Base-by-base conservation (phyloP, 176 grass and related monocot genomes). In the Hyparrhenia diplandra region DNA sequence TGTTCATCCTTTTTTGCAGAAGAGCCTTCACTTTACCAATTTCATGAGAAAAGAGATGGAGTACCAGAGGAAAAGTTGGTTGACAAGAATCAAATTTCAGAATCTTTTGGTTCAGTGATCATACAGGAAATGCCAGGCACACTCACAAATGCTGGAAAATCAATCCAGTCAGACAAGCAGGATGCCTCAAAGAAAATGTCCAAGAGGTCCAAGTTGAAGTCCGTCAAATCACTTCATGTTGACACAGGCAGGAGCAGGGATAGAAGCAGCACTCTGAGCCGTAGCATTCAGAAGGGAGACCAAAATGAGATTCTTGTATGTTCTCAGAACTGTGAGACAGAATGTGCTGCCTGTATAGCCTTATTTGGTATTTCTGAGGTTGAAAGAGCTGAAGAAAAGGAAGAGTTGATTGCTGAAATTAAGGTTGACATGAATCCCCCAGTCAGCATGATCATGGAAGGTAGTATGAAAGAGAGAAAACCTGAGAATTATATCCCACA, bases 171-270 rank as follows among this genome's bases (percentile, higher is more conserved):
- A 57, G 86, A 29, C 51, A 86, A 85, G 82, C 45, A 35, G 73
- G 76, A 73, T 68, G 49, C 68, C 34, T 81, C 88, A 57, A 91
- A 40, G 57, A 62, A 86, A 27, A 42, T 93, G 40, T 82, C 88
- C 27, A 85, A 75, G 79, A 85, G 80, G 77, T 36, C 82, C 80
- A 99, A 96, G 80, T 90, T 92, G 12, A 96, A 87, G 74, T 88
- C 89, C 63, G 65, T 99, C 41, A 91, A 92, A 73, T 87, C 81
- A 55, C 97, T 99, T 71, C 62, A 45, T 39, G 65, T 95, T 75
- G 86, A 92, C 62, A 99, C 90, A 30, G 85, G 85, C 73, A 86
- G 73, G 49, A 91, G 40, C 73, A 93, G 63, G 69, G 88, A 91
- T 51, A 87, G 54, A 67, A 10, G n/a, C 27, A 81, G 74, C 24